phyloP scores from a whole-genome alignment of 768 basidiomycete genomes.

The Leccinum sublutescens region DNA sequence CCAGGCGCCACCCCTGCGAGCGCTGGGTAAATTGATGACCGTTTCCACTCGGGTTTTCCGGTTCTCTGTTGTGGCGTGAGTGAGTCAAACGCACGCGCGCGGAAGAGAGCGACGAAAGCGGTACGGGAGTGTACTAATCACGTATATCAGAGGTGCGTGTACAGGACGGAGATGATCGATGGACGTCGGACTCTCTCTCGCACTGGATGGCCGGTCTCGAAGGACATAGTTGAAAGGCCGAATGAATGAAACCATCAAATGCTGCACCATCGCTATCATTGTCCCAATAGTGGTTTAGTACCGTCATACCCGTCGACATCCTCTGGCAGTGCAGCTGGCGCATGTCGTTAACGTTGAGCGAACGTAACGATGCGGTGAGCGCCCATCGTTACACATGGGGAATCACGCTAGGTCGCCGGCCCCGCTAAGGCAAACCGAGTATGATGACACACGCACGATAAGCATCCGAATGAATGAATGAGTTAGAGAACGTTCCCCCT shows the following conservation, averaged over 20 bases:
- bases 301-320: slow-evolving; percentile 2
- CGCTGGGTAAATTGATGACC: not conserved
- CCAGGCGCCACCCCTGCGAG: slow-evolving; percentile 2
- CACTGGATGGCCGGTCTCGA: not conserved
- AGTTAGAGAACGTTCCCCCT: not conserved
- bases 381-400: slow-evolving; percentile 9
- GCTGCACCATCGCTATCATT: not conserved
- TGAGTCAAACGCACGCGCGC: not conserved
- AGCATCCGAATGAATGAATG: not conserved
- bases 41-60: not conserved
- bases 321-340: slow-evolving; percentile 5
- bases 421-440: slow-evolving; percentile 7
- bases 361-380: slow-evolving; percentile 11
- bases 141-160: not conserved
- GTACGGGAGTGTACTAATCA: not conserved
- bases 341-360: not conserved
- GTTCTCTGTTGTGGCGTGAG: not conserved
- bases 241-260: not conserved
- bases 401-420: slow-evolving; percentile 9
- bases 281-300: not conserved
- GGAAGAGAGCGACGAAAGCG: not conserved
- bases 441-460: slow-evolving; percentile 9
- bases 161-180: not conserved
- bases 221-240: not conserved
- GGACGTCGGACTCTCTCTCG: not conserved